Evolutionary conservation across 768 basidiomycete species (phyloP).

Genomic region (Panellus pusillus): DNA sequence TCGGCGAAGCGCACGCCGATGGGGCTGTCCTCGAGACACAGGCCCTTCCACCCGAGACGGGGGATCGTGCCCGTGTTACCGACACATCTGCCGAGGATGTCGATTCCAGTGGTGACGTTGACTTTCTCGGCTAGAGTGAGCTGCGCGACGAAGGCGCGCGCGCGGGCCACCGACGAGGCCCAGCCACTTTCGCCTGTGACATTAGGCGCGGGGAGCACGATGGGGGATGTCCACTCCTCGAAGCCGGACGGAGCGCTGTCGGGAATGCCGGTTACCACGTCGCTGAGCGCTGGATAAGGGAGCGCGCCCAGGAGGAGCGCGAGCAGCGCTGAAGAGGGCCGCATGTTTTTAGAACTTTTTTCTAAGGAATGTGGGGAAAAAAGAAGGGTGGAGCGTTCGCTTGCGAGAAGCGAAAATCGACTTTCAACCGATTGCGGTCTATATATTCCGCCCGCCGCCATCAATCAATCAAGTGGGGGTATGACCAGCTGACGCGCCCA

Average conservation of each 20-base stretch:
- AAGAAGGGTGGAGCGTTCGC: too few species aligned
- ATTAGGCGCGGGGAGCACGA: constrained; percentile 12
- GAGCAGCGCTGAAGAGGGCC: not conserved
- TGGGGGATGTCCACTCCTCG: constrained; percentile 16
- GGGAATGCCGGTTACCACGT: constrained; percentile 15
- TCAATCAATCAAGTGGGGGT: too few species aligned
- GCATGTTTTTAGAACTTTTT: too few species aligned
- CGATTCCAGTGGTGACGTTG: constrained; percentile 31
- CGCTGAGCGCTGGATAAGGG: not conserved
- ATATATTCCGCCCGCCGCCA: too few species aligned
- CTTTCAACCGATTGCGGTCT: too few species aligned
- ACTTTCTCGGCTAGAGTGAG: constrained; percentile 29
- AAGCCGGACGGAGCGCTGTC: constrained; percentile 13
- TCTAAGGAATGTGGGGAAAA: too few species aligned
- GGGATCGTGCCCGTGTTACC: constrained; percentile 25
- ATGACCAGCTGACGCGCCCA: too few species aligned
- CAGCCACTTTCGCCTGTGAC: constrained; percentile 4
- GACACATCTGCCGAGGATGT: constrained; percentile 24
- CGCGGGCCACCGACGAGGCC: constrained; percentile 3
- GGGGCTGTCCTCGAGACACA: constrained; percentile 45
- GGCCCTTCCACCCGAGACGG: constrained; percentile 24
- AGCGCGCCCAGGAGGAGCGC: not conserved
- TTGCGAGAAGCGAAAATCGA: too few species aligned
- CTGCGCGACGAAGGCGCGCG: constrained; percentile 5
- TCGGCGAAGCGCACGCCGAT: constrained; percentile 59